These are phyloP conservation scores for Tulasnella sp. DNA, from an alignment of 768 basidiomycete genomes.

Conservation along the genomic window DNA sequence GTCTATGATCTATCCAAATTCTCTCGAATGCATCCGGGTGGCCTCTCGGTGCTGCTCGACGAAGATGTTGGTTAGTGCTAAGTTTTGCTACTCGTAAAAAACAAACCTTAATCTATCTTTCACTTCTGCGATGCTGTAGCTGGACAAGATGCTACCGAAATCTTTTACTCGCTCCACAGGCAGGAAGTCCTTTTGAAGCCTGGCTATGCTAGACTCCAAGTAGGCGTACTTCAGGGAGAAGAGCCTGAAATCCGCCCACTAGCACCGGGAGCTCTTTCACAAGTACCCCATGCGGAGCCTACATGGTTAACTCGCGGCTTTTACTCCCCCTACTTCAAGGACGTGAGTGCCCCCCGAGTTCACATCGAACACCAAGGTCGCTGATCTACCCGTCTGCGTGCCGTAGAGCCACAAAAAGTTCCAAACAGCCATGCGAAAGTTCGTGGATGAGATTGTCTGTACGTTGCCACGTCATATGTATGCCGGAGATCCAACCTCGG, in stretches of 20 bases:
- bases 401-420: constrained; percentile 57
- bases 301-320: constrained; percentile 72
- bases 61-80: constrained; percentile 61
- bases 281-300: constrained; percentile 85
- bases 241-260: constrained; percentile 51
- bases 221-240: constrained; percentile 70
- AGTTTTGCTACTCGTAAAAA: neutral
- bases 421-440: constrained; percentile 57
- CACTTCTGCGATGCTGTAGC: constrained; percentile 43
- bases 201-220: constrained; percentile 66
- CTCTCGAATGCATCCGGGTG: constrained; percentile 78
- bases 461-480: constrained; percentile 32
- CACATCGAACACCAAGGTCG: neutral
- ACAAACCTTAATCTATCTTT: neutral
- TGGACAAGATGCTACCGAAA: constrained; percentile 81
- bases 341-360: constrained; percentile 43
- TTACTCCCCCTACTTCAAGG: constrained; percentile 72
- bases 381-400: constrained; percentile 11
- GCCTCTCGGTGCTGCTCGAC: constrained; percentile 70
- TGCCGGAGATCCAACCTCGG: neutral
- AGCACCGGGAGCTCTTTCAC: constrained; percentile 57
- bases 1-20: constrained; percentile 83
- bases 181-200: constrained; percentile 75
- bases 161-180: constrained; percentile 85
- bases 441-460: constrained; percentile 65